Conservation (phyloP, 2,329 filamentous ascomycete species). For the Monilinia vaccinii-corymbosi region DNA sequence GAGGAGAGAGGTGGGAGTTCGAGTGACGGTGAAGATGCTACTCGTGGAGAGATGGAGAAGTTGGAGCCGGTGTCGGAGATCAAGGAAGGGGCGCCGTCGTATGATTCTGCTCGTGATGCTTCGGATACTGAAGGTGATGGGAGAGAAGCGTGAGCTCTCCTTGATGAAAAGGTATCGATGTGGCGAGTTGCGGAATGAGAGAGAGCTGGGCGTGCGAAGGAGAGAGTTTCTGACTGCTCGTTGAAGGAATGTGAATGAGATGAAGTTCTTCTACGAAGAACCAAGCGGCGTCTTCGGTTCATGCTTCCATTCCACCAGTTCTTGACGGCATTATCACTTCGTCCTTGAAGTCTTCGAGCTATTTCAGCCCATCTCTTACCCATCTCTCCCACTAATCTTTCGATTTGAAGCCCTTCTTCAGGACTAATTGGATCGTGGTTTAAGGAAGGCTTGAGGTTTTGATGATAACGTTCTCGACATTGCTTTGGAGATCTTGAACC, state of each 20-base stretch:
- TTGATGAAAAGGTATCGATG: conserved; percentile 26
- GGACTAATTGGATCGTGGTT: conserved; percentile 65
- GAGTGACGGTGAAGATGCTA: conserved; percentile 25
- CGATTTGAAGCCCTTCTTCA: conserved; percentile 64
- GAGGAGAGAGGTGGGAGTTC: conserved; percentile 27
- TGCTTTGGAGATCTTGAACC: conserved; percentile 81
- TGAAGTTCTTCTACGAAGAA: conserved; percentile 25
- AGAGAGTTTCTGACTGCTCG: conserved; percentile 28
- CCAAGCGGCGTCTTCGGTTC: conserved; percentile 55
- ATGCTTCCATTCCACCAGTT: conserved; percentile 97
- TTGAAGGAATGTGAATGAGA: conserved; percentile 24
- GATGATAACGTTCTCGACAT: conserved; percentile 87
- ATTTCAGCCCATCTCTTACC: conserved; percentile 94
- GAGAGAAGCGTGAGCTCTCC: conserved; percentile 45
- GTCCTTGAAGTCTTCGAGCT: conserved; percentile 67
- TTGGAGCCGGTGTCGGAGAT: conserved; percentile 60
- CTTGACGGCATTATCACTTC: conserved; percentile 93
- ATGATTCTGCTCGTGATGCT: conserved; percentile 45
- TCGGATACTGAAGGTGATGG: conserved; percentile 57
- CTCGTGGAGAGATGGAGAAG: conserved; percentile 48
- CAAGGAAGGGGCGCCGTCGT: conserved; percentile 57
- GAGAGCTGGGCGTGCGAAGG: conserved; percentile 23
- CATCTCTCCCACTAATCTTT: conserved; percentile 65
- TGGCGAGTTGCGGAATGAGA: conserved; percentile 12
- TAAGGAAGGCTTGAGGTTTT: conserved; percentile 74